A percentile compares a stretch with the other conserved stretches of the same genome.
These are phyloP conservation scores for Agapanthus africanus DNA, from an alignment of 106 monocot species.

Conservation along the genomic window DNA sequence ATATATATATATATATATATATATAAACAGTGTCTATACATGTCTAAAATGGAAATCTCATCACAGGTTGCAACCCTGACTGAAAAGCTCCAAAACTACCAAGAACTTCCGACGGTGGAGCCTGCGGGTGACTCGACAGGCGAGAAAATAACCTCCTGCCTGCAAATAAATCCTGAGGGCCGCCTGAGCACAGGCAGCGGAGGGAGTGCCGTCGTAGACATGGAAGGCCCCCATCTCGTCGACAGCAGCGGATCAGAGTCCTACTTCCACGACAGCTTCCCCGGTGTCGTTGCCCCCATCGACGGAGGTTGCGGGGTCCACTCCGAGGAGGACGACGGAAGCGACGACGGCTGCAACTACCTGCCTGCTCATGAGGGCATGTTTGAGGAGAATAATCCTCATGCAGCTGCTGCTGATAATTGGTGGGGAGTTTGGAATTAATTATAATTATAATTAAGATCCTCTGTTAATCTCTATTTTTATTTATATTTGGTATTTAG, in stretches of 20 bases:
- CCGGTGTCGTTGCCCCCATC: neutral
- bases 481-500: too few relatives aligned
- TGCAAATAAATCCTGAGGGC: constrained; percentile 12
- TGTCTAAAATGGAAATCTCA: too few relatives aligned
- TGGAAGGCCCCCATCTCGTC: constrained; percentile 14
- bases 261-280: constrained; percentile 40
- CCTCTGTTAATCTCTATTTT: too few relatives aligned
- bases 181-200: constrained; percentile 28
- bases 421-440: constrained; percentile 25
- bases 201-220: constrained; percentile 16
- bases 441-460: too few relatives aligned
- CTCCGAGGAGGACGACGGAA: constrained; percentile 40
- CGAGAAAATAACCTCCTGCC: neutral
- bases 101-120: constrained; percentile 12
- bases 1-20: too few relatives aligned
- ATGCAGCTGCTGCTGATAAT: neutral
- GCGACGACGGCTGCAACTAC: constrained; percentile 51
- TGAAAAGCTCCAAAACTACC: constrained; percentile 40
- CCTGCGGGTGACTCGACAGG: constrained; percentile 3
- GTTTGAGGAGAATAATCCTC: constrained; percentile 13
- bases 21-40: too few relatives aligned
- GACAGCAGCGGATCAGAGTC: constrained; percentile 48
- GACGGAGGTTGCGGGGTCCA: constrained; percentile 8
- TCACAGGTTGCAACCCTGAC: constrained; percentile 39
- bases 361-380: constrained; percentile 12